Conservation (phyloP, 305 asterid genomes). For the Rubia tinctorum region DNA sequence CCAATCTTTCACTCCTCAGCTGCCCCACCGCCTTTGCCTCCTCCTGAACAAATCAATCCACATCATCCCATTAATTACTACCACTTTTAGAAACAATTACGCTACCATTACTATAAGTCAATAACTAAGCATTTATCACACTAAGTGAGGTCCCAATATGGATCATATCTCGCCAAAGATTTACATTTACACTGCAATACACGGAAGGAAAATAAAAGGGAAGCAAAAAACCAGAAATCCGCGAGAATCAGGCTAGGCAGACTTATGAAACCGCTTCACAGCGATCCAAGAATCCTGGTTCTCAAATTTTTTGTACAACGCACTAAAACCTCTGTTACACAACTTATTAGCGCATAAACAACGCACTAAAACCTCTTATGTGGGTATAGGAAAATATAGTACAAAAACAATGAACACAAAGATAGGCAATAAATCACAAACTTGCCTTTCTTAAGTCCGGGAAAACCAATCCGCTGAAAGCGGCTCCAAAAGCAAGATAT, state of each 20-base stretch:
- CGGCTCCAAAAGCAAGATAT: constrained; percentile 68
- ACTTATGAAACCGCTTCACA: constrained; percentile 40
- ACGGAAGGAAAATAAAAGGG: background rate
- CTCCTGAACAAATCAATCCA: constrained; percentile 30
- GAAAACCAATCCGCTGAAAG: constrained; percentile 57
- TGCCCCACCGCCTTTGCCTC: constrained; percentile 59
- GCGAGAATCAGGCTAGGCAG: constrained; percentile 50
- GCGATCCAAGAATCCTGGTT: constrained; percentile 38
- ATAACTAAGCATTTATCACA: background rate
- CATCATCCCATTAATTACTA: background rate
- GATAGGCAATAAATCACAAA: constrained; percentile 3
- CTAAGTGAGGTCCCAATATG: too few relatives aligned
- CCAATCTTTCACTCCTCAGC: constrained; percentile 47
- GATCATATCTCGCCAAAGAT: background rate
- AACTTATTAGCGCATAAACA: too few relatives aligned
- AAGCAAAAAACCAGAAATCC: constrained; percentile 35
- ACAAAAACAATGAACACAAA: background rate
- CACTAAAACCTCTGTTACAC: too few relatives aligned
- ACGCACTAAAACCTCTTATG: too few relatives aligned
- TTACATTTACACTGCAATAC: background rate
- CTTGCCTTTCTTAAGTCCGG: too few relatives aligned
- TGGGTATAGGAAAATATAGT: background rate
- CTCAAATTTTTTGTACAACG: too few relatives aligned
- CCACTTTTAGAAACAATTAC: background rate
- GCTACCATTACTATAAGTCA: background rate